Conservation (phyloP, 140 eudicot genomes). For the Erigeron philadelphicus region DNA sequence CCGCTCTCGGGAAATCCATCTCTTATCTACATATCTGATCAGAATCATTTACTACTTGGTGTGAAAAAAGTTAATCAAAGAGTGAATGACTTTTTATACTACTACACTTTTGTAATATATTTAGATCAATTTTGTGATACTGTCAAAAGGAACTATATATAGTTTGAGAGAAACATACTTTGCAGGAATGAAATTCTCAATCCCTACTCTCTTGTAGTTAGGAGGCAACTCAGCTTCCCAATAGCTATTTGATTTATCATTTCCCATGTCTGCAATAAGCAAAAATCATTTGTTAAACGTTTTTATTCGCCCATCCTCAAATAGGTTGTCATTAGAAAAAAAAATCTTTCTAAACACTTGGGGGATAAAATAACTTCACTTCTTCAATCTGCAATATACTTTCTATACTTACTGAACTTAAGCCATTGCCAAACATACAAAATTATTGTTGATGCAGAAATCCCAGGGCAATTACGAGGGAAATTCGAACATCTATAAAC, state of each 20-base stretch:
- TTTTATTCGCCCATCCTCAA: background rate
- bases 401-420: background rate
- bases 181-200: conserved; percentile 68
- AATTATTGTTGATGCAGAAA: no score
- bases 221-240: conserved; percentile 87
- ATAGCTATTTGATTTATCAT: conserved; percentile 58
- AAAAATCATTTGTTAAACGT: background rate
- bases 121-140: background rate
- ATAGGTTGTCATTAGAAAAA: no score
- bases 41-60: background rate
- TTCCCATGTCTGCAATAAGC: conserved; percentile 66
- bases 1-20: conserved; percentile 55
- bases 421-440: conserved; percentile 10
- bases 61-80: background rate
- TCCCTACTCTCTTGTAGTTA: conserved; percentile 55
- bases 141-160: background rate
- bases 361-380: conserved; percentile 5
- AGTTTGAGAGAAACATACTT: conserved; percentile 43
- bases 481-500: background rate
- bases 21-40: conserved; percentile 59
- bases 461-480: no score
- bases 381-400: background rate
- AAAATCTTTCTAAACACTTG: background rate
- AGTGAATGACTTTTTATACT: background rate
- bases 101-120: background rate